A percentile compares a stretch with the other conserved stretches of the same genome.
phyloP scores from a whole-genome alignment of 2,329 filamentous ascomycete genomes.

The Plenodomus biglobosus region DNA sequence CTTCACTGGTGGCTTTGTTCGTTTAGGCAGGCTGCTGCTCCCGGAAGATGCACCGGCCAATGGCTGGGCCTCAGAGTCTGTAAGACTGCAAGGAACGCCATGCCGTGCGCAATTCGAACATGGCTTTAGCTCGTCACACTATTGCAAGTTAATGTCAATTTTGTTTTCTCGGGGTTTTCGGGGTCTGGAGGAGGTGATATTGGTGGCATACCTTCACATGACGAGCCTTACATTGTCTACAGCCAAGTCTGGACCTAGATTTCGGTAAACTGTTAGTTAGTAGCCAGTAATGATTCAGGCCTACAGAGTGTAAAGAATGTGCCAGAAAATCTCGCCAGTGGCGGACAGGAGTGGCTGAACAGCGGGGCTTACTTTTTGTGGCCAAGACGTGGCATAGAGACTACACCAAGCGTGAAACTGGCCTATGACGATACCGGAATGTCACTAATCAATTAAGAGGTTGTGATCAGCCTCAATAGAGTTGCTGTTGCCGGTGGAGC shows the following conservation, averaged over 20 bases:
- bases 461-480: no score
- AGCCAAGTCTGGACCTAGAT: slow-evolving; percentile 30
- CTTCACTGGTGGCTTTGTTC: background rate
- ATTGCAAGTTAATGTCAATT: slow-evolving; percentile 13
- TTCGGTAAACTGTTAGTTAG: background rate
- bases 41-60: slow-evolving; percentile 13
- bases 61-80: background rate
- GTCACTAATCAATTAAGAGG: no score
- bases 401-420: no score
- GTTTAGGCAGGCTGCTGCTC: slow-evolving; percentile 8
- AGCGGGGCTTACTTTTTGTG: background rate
- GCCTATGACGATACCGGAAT: no score
- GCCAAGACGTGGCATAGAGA: background rate
- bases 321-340: no score
- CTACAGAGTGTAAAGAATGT: no score
- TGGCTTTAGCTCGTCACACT: slow-evolving; percentile 45
- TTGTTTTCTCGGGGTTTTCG: slow-evolving; percentile 1
- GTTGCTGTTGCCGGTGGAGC: no score
- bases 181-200: background rate
- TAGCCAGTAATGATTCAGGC: background rate
- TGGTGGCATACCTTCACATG: slow-evolving; percentile 40
- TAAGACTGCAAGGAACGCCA: slow-evolving; percentile 40
- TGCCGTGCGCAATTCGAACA: slow-evolving; percentile 44
- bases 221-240: slow-evolving; percentile 42
- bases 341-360: background rate